Evolutionary conservation across 805 yeast species (phyloP).

Genomic region (Schwanniomyces yamadae): DNA sequence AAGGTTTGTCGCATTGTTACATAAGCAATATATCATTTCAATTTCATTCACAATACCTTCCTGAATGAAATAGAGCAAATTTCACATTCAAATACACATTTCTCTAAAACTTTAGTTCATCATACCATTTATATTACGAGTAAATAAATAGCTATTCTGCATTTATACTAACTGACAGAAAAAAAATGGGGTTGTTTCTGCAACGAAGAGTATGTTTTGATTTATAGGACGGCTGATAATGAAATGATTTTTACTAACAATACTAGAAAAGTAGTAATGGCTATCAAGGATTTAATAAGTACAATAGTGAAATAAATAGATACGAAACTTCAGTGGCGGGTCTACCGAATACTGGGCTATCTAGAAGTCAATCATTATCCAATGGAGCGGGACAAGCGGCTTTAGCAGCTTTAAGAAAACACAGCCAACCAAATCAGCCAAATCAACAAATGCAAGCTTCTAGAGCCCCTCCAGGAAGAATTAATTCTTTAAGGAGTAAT

Average conservation of each 20-base stretch:
- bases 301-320: slow-evolving; percentile 25
- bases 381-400: slow-evolving; percentile 43
- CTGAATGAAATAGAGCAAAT: too few species aligned
- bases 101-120: too few species aligned
- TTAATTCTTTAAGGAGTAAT: slow-evolving; percentile 21
- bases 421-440: slow-evolving; percentile 17
- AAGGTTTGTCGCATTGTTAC: too few species aligned
- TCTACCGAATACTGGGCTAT: slow-evolving; percentile 17
- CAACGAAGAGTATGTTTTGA: slow-evolving; percentile 7
- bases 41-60: too few species aligned
- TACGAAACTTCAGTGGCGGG: slow-evolving; percentile 18
- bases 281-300: slow-evolving; percentile 36
- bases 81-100: too few species aligned
- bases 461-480: slow-evolving; percentile 13
- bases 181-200: slow-evolving; percentile 8
- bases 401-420: slow-evolving; percentile 37
- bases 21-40: too few species aligned
- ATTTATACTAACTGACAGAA: too few species aligned
- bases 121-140: too few species aligned
- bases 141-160: too few species aligned
- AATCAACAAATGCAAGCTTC: too few species aligned
- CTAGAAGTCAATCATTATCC: slow-evolving; percentile 23
- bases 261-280: slow-evolving; percentile 13
- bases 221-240: not conserved
- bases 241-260: slow-evolving; percentile 6